phyloP scores from a whole-genome alignment of 2,329 filamentous ascomycete species.

The Epichloe elymi region DNA sequence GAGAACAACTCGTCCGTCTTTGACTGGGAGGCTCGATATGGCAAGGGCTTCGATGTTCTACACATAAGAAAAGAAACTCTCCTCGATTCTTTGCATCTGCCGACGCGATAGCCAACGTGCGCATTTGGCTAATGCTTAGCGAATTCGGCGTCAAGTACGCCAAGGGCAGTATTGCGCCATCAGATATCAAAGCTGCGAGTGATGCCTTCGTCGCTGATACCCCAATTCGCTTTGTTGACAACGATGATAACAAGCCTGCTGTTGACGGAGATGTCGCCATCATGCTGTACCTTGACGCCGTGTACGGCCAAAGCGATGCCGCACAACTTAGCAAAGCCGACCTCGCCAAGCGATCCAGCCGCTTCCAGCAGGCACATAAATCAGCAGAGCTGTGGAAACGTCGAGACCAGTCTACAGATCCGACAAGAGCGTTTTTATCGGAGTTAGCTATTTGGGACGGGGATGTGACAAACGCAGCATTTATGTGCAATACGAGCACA shows the following conservation, averaged over 20 bases:
- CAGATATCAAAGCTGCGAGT: neutral
- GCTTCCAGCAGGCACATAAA: constrained; percentile 26
- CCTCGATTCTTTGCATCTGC: constrained; percentile 37
- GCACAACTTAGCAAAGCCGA: constrained; percentile 13
- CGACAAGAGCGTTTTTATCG: constrained; percentile 12
- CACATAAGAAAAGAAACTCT: constrained; percentile 38
- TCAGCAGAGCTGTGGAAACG: constrained; percentile 18
- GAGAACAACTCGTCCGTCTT: constrained; percentile 69
- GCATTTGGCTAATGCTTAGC: constrained; percentile 36
- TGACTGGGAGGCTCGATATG: constrained; percentile 65
- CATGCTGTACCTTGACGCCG: constrained; percentile 47
- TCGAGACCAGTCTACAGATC: neutral
- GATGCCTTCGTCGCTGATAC: constrained; percentile 6
- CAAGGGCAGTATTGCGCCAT: constrained; percentile 25
- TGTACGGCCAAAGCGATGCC: constrained; percentile 25
- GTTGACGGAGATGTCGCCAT: constrained; percentile 39
- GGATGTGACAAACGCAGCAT: constrained; percentile 12
- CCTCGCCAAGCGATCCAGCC: constrained; percentile 24
- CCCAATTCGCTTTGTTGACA: constrained; percentile 40
- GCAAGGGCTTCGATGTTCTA: constrained; percentile 70
- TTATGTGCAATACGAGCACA: neutral
- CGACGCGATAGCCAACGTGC: constrained; percentile 34
- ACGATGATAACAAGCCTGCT: constrained; percentile 32
- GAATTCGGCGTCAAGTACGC: constrained; percentile 34
- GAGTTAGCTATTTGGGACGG: constrained; percentile 29